Percentiles rank a stretch among this genome's conserved stretches.
Conservation (phyloP, 768 basidiomycete genomes). For the Pulveroboletus sp. region DNA sequence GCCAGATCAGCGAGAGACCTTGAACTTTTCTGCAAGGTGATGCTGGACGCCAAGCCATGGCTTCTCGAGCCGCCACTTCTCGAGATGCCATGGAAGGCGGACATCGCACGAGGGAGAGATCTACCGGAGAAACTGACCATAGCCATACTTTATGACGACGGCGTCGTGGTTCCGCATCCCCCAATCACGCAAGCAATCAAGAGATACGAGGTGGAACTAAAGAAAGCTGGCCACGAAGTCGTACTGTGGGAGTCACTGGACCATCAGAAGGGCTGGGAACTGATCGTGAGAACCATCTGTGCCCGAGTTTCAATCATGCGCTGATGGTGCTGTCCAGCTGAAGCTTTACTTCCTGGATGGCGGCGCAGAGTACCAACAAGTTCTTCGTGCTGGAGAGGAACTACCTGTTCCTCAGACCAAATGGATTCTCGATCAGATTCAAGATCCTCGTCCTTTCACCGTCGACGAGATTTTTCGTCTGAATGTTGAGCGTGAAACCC, state of each 20-base stretch:
- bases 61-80: conserved; percentile 41
- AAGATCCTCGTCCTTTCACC: conserved; percentile 33
- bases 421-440: conserved; percentile 42
- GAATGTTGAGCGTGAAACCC: conserved; percentile 39
- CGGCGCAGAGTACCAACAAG: conserved; percentile 41
- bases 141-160: conserved; percentile 48
- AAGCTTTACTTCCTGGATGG: conserved; percentile 49
- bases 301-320: background rate
- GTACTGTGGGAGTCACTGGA: conserved; percentile 43
- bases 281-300: conserved; percentile 34
- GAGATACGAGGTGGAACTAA: conserved; percentile 34
- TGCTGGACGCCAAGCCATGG: conserved; percentile 47
- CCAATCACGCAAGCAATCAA: conserved; percentile 41
- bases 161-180: conserved; percentile 46
- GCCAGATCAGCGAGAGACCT: conserved; percentile 47
- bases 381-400: conserved; percentile 33
- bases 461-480: conserved; percentile 43
- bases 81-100: conserved; percentile 46
- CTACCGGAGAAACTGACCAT: conserved; percentile 40
- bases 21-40: conserved; percentile 43
- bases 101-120: conserved; percentile 34
- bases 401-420: conserved; percentile 37
- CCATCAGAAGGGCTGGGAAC: conserved; percentile 42
- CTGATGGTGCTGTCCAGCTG: conserved; percentile 27
- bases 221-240: conserved; percentile 48